Evolutionary conservation across 139 green algal genomes (phyloP).

Genomic region (Desmodesmus armatus): DNA sequence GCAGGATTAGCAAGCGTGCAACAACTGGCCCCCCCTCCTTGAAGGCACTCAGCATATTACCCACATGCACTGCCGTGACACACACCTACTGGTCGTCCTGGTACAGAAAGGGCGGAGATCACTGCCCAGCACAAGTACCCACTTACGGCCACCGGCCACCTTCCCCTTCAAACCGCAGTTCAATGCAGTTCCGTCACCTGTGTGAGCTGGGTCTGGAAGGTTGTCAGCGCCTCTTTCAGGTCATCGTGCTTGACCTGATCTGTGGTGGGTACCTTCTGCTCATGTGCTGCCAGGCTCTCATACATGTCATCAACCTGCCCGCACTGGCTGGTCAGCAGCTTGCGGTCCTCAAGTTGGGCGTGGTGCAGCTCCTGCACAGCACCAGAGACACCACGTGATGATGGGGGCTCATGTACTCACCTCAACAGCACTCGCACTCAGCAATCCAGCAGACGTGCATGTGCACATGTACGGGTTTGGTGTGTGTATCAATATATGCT

Average conservation of each 20-base stretch:
- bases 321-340: slow-evolving; percentile 60
- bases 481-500: background rate
- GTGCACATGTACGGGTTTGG: background rate
- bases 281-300: slow-evolving; percentile 79
- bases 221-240: slow-evolving; percentile 65
- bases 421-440: background rate
- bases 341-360: slow-evolving; percentile 70
- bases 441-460: background rate
- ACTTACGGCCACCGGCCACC: too few relatives aligned
- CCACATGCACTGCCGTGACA: too few relatives aligned
- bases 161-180: too few relatives aligned
- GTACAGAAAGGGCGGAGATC: too few relatives aligned
- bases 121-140: too few relatives aligned
- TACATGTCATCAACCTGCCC: slow-evolving; percentile 87
- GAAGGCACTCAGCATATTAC: too few relatives aligned
- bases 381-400: background rate
- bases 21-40: too few relatives aligned
- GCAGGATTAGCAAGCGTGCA: too few relatives aligned
- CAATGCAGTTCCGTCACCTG: slow-evolving; percentile 34
- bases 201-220: slow-evolving; percentile 42
- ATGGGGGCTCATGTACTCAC: background rate
- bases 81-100: too few relatives aligned
- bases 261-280: slow-evolving; percentile 74
- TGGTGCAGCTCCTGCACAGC: slow-evolving; percentile 66
- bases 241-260: slow-evolving; percentile 85